Base-by-base conservation (phyloP, 2,329 filamentous ascomycete species). In the Atkinsonella texensis region DNA sequence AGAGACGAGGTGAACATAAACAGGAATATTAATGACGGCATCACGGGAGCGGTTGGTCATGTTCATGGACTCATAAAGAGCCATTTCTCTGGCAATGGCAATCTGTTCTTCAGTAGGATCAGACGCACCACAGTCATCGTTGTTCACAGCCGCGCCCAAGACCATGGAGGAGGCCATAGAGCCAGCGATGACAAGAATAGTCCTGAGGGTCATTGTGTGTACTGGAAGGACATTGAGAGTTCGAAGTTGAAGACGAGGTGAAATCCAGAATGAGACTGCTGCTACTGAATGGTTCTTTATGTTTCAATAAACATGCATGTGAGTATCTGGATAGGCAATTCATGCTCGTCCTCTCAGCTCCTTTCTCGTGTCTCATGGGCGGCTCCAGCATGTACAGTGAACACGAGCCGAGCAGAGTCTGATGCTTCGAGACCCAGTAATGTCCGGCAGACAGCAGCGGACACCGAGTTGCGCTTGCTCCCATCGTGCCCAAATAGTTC, bases 1-100 rank as follows among this genome's bases (percentile, higher is more conserved):
- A 18, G 50, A 12, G 7, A 52, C 50, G 28, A 44, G 11, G 17
- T 52, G 50, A 41, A 48, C 44, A 18, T 52, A 48, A 3, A 52
- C 38, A 17, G 50, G 50, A 18, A 52, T 39, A 12, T 44, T 18
- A 8, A 52, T 17, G 11, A 15, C 6, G 10, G 32, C 6, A 23
- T 17, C 10, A n/a, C 28, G 12, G 31, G 48, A 43, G 5, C 31
- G 13, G 39, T 6, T 31, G 31, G 28, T 6, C 32, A 9, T 11
- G 38, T 23, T 17, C 45, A 38, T 42, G 39, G 35, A 48, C 17
- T 52, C 45, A 31, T 52, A 43, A 3, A 35, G 31, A 28, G 45
- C 38, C 35, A 48, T 46, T 13, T 48, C 23, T 32, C 33, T 15
- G 39, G 45, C 45, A 4, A 52, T 8, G 5, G 28, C 17, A 33